These are phyloP conservation scores for Citrus medica DNA, from an alignment of 345 rosid species.

Conservation along the genomic window DNA sequence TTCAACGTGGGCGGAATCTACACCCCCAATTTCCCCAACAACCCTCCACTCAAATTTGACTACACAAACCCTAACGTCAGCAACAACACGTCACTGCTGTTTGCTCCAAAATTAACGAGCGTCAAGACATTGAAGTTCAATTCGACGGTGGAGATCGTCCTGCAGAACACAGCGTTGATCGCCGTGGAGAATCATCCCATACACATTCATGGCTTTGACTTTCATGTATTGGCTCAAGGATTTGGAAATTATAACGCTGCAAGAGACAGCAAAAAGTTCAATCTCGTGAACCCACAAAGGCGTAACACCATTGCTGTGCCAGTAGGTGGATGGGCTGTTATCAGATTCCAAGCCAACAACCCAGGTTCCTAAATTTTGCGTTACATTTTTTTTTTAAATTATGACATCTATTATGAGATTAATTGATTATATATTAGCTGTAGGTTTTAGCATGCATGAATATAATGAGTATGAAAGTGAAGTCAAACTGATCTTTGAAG, in stretches of 20 bases:
- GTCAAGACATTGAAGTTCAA: slow-evolving; percentile 67
- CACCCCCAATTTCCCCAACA: slow-evolving; percentile 60
- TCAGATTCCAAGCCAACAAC: slow-evolving; percentile 77
- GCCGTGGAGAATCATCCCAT: slow-evolving; percentile 79
- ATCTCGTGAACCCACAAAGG: slow-evolving; percentile 52
- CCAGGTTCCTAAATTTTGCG: slow-evolving; percentile 41
- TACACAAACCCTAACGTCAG: slow-evolving; percentile 48
- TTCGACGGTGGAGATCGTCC: slow-evolving; percentile 66
- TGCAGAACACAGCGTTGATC: slow-evolving; percentile 68
- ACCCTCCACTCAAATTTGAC: slow-evolving; percentile 59
- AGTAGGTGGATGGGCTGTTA: slow-evolving; percentile 82
- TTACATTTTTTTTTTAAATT: no score
- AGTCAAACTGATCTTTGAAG: neutral
- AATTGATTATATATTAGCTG: neutral
- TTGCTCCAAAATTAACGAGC: slow-evolving; percentile 55
- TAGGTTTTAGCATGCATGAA: neutral
- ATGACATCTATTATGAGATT: neutral
- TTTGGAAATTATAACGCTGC: slow-evolving; percentile 70
- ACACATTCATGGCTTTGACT: slow-evolving; percentile 81
- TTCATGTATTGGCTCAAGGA: slow-evolving; percentile 84
- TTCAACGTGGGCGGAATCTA: slow-evolving; percentile 54
- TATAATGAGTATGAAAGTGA: neutral
- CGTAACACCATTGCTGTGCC: slow-evolving; percentile 84
- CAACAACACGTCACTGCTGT: slow-evolving; percentile 22
- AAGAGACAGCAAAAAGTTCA: slow-evolving; percentile 46